Base-by-base conservation (phyloP, 1,284 basidiomycete species). In the Apiotrichum brassicae region DNA sequence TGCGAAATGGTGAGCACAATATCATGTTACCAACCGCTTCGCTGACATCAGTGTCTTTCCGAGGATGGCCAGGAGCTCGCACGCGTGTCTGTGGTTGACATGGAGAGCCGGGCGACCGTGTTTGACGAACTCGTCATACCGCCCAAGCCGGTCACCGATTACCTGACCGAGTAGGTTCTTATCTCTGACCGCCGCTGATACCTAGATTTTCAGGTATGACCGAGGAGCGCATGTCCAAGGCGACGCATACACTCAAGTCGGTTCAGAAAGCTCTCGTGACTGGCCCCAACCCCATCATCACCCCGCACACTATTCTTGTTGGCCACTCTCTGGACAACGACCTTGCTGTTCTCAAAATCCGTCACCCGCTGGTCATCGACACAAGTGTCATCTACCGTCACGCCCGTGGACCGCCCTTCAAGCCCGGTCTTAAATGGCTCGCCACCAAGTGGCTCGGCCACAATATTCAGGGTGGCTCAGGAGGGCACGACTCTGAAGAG, bases 291-390 rank as follows among this genome's bases (percentile, higher is more conserved):
- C 59, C 64, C 9, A 49, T 74, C 46, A 75, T 74, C 56, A 78
- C 77, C 2, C 80, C 82, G 0, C 84, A 83, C 0, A 87, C 89
- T 2, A 85, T 93, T 61, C 82, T 95, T 16, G 76, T 95, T n/a
- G 92, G 92, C 0, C 92, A 95, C 68, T 93, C 89, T 3, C 81
- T 95, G 42, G 91, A 94, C 74, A 91, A 86, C 25, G 91, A 95
- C 66, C 78, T 95, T 28, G 82, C 81, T 57, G 86, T 86, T 0
- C 79, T 97, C 49, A 86, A 86, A 60, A 79, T 94, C 35, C 80
- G 82, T 52, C 86, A 94, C 62, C 83, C 89, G 0, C 75, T 81
- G 38, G 88, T 87, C 63, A 87, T 95, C 61, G 92, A 95, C 66
- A 95, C 92, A 1, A 86, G 89, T 0, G 65, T 95, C 4, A 75